phyloP scores from a whole-genome alignment of 176 grass and related monocot species.

The Neostapfia colusana region DNA sequence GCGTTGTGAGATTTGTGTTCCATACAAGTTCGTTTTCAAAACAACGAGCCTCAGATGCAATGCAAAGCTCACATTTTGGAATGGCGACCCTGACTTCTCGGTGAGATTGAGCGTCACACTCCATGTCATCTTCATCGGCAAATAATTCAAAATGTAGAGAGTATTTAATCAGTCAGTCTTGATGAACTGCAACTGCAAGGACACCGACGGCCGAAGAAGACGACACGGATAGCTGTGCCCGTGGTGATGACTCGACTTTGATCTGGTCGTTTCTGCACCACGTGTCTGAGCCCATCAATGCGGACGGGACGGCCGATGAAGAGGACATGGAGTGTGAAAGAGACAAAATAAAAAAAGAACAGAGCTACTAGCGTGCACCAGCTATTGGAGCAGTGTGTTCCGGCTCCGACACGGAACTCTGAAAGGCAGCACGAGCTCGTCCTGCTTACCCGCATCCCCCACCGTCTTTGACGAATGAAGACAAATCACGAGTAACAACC shows the following conservation, averaged over 20 bases:
- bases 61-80: neutral
- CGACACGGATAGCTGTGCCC: too few species aligned
- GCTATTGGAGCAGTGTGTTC: neutral
- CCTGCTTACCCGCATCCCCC: neutral
- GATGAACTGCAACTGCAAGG: neutral
- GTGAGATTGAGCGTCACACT: too few species aligned
- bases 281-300: neutral
- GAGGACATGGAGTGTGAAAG: neutral
- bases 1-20: neutral
- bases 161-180: too few species aligned
- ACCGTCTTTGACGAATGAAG: neutral
- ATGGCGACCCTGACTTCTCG: too few species aligned
- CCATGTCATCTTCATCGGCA: too few species aligned
- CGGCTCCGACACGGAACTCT: neutral
- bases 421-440: neutral
- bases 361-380: neutral
- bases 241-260: too few species aligned
- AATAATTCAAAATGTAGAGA: too few species aligned
- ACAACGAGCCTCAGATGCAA: neutral
- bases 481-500: neutral
- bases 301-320: neutral
- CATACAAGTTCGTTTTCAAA: neutral
- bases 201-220: too few species aligned
- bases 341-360: neutral
- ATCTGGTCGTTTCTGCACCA: neutral